phyloP scores from a whole-genome alignment of 1,139 yeast genomes.

The Scheffersomyces illinoinensis region DNA sequence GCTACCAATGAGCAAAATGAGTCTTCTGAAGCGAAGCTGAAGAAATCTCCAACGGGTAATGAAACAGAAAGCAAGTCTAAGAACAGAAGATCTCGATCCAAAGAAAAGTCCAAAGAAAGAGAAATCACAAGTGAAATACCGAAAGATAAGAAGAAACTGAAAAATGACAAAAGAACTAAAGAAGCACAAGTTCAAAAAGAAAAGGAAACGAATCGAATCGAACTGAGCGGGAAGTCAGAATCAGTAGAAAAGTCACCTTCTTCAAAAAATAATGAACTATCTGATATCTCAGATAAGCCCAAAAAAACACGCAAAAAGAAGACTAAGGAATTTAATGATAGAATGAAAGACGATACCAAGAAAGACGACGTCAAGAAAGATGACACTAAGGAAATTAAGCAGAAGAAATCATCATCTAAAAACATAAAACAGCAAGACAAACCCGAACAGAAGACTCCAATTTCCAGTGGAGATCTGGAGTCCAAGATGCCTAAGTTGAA shows the following conservation, averaged over 20 bases:
- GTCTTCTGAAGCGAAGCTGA: neutral
- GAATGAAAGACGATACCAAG: neutral
- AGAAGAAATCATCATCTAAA: neutral
- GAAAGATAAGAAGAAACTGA: neutral
- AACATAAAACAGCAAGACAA: neutral
- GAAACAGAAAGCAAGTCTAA: neutral
- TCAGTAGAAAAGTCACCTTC: neutral
- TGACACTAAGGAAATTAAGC: neutral
- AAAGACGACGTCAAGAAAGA: neutral
- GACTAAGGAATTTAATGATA: neutral
- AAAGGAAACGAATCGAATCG: neutral
- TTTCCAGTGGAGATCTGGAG: neutral
- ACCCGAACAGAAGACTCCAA: neutral
- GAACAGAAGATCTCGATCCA: neutral
- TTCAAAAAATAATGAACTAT: neutral
- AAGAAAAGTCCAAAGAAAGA: neutral
- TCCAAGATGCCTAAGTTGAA: neutral
- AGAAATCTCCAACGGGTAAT: neutral
- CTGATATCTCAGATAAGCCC: neutral
- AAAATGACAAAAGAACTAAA: neutral
- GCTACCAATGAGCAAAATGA: neutral
- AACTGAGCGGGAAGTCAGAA: neutral
- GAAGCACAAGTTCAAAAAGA: neutral
- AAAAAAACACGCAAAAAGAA: slow-evolving; percentile 1
- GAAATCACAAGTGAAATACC: neutral